phyloP scores from a whole-genome alignment of 805 yeast genomes.

The Candida orba region DNA sequence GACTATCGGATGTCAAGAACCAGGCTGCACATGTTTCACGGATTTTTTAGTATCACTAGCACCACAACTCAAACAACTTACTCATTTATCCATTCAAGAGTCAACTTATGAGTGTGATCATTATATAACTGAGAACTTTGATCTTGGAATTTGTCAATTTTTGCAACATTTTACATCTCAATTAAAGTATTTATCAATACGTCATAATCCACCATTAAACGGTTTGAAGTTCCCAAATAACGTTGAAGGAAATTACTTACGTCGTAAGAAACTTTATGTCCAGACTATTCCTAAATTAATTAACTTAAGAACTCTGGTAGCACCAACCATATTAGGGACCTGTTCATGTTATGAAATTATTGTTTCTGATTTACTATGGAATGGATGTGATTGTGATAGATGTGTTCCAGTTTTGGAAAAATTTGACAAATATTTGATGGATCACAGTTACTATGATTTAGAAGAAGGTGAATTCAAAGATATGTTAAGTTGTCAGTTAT shows the following conservation, averaged over 20 bases:
- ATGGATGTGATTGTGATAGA: conserved; percentile 61
- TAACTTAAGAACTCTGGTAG: conserved; percentile 36
- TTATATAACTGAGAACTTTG: conserved; percentile 49
- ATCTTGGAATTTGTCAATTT: conserved; percentile 38
- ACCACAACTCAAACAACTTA: conserved; percentile 23
- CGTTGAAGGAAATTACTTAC: conserved; percentile 63
- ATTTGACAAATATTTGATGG: conserved; percentile 54
- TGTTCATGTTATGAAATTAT: conserved; percentile 64
- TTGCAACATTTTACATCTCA: conserved; percentile 27
- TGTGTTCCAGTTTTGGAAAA: conserved; percentile 42
- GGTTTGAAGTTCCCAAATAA: conserved; percentile 52
- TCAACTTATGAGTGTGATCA: conserved; percentile 34
- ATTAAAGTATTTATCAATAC: conserved; percentile 39
- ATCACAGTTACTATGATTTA: conserved; percentile 52
- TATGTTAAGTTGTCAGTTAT: conserved; percentile 49
- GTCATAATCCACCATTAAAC: conserved; percentile 51
- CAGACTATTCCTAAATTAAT: conserved; percentile 39
- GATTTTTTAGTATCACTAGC: conserved; percentile 33
- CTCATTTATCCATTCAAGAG: conserved; percentile 26
- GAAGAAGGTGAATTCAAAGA: conserved; percentile 45
- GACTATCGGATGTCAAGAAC: conserved; percentile 45
- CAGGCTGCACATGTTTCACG: conserved; percentile 38
- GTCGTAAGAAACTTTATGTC: conserved; percentile 48
- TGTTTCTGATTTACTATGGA: conserved; percentile 67
- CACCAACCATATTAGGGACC: conserved; percentile 55